Evolutionary conservation across 441 rosid genomes (phyloP), one percentile per base, ranked within the genome.

Genomic region (Viola pubescens): DNA sequence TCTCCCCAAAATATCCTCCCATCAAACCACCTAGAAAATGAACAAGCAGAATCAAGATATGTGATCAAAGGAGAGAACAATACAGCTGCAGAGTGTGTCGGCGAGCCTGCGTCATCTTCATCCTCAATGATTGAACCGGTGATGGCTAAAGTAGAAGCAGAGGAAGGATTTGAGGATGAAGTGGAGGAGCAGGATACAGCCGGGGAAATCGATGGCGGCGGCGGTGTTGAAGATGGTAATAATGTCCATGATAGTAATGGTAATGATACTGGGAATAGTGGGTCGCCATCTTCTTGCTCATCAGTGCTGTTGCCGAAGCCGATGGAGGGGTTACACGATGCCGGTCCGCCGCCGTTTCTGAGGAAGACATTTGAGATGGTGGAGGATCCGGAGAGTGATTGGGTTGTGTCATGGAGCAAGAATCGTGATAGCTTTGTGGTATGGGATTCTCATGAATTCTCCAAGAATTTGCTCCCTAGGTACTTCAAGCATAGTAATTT

Each of bases 401-500:
- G 71, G 7, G 61, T 75, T 0, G 75, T 87, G 42, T 84, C 91
- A 43, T 87, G 94, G 91, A 78, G 80, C 72, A 62, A 70, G 63
- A 70, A 65, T 62, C 68, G 74, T 37, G 78, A 79, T 58, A 82
- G 87, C 62, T 87, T 87, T 63, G 61, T 82, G 3, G 84, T 87
- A 3, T 87, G 88, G 91, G 87, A 84, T 68, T 81, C 85, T 14
- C 79, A 65, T 39, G 76, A 77, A 11, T 84, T 87, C 67, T 84
- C 63, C 47, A 59, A 63, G 65, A 56, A 47, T 64, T 79, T 87
- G 54, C 82, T 87, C 41, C 90, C 94, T 6, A 82, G 70, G 72
- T 78, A 73, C 73, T 87, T 87, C 74, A 87, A 87, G 73, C 94
- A 84, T 76, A 81, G 75, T 60, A 87, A 87, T 76, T 86, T 84